phyloP scores from a whole-genome alignment of 352 stramenopile genomes.

The Phytophthora hibernalis region DNA sequence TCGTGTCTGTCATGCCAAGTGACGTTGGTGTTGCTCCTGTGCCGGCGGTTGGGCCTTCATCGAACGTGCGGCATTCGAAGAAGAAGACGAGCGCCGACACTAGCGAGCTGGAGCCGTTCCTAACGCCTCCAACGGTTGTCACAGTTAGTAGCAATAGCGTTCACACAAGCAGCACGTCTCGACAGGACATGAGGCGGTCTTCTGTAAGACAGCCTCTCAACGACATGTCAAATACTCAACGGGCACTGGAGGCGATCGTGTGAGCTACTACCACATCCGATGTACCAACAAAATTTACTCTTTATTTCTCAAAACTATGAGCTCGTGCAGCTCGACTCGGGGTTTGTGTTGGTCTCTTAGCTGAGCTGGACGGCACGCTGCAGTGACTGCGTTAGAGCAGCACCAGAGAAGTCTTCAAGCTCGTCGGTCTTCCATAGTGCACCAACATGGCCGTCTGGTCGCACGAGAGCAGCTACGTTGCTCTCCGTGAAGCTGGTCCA shows the following conservation, averaged over 20 bases:
- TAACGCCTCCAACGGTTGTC: conserved; percentile 30
- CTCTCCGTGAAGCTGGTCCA: conserved; percentile 52
- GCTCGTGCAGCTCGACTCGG: background rate
- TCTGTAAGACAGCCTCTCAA: conserved; percentile 27
- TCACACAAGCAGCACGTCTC: conserved; percentile 30
- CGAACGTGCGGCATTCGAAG: conserved; percentile 29
- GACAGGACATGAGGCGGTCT: conserved; percentile 34
- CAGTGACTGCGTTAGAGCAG: conserved; percentile 28
- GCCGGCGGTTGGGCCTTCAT: background rate
- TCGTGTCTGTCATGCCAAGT: conserved; percentile 7
- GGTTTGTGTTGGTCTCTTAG: conserved; percentile 12
- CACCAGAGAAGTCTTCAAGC: conserved; percentile 23
- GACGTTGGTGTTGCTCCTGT: conserved; percentile 10
- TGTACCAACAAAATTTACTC: conserved; percentile 28
- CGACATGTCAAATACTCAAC: conserved; percentile 11
- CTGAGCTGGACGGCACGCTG: conserved; percentile 41
- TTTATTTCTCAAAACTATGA: conserved; percentile 22
- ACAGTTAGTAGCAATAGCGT: conserved; percentile 38
- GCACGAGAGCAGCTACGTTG: conserved; percentile 62
- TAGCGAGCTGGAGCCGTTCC: conserved; percentile 48
- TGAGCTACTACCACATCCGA: conserved; percentile 8
- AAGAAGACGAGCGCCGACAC: conserved; percentile 46
- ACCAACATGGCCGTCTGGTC: conserved; percentile 85
- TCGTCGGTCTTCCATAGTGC: conserved; percentile 53
- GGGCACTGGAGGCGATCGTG: conserved; percentile 31